These are phyloP conservation scores for Mollisiaceae sp. DNA, from an alignment of 2,329 filamentous ascomycete genomes.

Conservation along the genomic window DNA sequence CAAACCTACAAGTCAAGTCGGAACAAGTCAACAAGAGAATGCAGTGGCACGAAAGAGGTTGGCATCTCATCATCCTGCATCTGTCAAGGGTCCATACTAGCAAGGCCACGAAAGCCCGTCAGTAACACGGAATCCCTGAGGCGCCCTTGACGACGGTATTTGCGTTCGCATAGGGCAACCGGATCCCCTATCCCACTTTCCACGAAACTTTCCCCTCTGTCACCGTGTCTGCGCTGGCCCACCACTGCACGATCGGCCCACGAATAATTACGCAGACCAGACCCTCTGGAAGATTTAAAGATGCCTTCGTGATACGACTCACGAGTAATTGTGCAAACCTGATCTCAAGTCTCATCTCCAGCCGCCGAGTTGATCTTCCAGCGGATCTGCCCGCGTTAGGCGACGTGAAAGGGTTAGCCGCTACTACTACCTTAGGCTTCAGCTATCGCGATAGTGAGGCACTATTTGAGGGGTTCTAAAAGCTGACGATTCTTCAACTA, in stretches of 20 bases:
- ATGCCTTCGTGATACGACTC: not conserved
- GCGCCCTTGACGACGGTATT: slow-evolving; percentile 12
- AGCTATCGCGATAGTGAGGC: not conserved
- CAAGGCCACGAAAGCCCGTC: slow-evolving; percentile 7
- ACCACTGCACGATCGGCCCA: slow-evolving; percentile 2
- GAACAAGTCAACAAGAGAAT: slow-evolving; percentile 3
- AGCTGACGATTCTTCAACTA: slow-evolving; percentile 2
- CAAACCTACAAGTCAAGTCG: slow-evolving; percentile 4
- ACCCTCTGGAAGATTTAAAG: not conserved
- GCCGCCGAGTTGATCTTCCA: not conserved
- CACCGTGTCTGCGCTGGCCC: not conserved
- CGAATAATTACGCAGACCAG: slow-evolving; percentile 7
- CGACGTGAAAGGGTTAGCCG: not conserved
- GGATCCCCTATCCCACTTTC: slow-evolving; percentile 4
- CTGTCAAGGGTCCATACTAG: not conserved
- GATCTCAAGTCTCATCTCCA: not conserved
- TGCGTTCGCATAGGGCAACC: not conserved
- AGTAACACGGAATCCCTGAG: slow-evolving; percentile 2
- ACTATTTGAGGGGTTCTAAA: slow-evolving; percentile 4
- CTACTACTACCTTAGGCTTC: not conserved
- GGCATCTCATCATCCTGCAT: slow-evolving; percentile 11
- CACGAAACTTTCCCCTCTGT: not conserved
- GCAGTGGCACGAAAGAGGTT: slow-evolving; percentile 1
- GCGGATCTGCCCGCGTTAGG: slow-evolving; percentile 11
- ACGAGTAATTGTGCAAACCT: not conserved